phyloP scores from a whole-genome alignment of 768 basidiomycete genomes.

The Vishniacozyma victoriae region DNA sequence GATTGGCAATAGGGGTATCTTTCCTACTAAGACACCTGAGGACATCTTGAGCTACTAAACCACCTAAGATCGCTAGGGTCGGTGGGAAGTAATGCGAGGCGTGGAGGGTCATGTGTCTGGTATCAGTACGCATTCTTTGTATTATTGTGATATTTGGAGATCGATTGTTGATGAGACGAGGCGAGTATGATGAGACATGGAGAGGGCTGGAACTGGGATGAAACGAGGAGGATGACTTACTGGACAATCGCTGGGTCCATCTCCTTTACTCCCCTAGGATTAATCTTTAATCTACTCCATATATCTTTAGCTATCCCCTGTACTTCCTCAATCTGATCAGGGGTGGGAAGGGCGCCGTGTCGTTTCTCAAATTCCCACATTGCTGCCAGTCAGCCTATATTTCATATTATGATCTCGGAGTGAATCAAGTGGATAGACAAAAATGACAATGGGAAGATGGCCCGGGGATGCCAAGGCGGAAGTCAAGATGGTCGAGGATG shows the following conservation, averaged over 20 bases:
- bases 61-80: conserved; percentile 88
- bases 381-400: too few species aligned
- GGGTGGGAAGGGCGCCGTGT: conserved; percentile 60
- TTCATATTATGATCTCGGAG: too few species aligned
- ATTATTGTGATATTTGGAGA: neutral
- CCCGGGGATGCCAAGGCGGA: too few species aligned
- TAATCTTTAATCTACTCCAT: conserved; percentile 60
- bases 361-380: conserved; percentile 72
- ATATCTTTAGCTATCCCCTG: conserved; percentile 52
- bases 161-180: neutral
- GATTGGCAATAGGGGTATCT: conserved; percentile 88
- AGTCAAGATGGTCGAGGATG: too few species aligned
- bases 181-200: too few species aligned
- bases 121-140: neutral
- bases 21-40: conserved; percentile 82
- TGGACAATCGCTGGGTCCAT: conserved; percentile 58
- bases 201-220: too few species aligned
- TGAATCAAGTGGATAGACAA: too few species aligned
- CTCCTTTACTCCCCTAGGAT: conserved; percentile 44
- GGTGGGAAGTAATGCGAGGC: conserved; percentile 83
- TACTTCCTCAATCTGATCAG: conserved; percentile 37
- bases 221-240: too few species aligned
- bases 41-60: conserved; percentile 89
- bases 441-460: too few species aligned
- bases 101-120: conserved; percentile 63